Percentiles rank a stretch among this genome's conserved stretches.
These are phyloP conservation scores for Aspergillus sclerotiicarbonarius DNA, from an alignment of 495 filamentous ascomycete genomes.

Conservation along the genomic window DNA sequence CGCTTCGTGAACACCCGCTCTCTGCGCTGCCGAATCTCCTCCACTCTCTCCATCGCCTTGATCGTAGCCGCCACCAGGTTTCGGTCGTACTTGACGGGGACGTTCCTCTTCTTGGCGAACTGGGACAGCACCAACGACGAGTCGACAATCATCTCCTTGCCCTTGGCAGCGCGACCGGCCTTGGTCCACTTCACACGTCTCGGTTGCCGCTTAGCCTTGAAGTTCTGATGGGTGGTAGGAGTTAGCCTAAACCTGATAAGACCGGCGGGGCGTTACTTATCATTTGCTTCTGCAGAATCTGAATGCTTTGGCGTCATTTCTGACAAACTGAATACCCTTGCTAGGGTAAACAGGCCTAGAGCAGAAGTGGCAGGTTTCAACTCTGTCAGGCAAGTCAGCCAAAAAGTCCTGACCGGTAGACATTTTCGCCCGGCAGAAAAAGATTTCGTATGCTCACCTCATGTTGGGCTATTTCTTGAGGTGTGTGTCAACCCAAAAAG, in stretches of 20 bases:
- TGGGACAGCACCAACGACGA: conserved; percentile 84
- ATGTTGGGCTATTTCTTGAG: conserved; percentile 23
- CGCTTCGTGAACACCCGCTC: conserved; percentile 91
- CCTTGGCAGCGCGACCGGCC: conserved; percentile 64
- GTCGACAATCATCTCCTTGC: conserved; percentile 95
- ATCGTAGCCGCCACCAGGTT: conserved; percentile 83
- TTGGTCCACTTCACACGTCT: conserved; percentile 87
- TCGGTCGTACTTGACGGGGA: conserved; percentile 92
- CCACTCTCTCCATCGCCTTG: conserved; percentile 85
- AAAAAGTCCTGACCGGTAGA: neutral
- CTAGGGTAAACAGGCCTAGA: conserved; percentile 75
- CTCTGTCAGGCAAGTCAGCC: conserved; percentile 35
- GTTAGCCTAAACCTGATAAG: neutral
- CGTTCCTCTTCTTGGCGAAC: conserved; percentile 89
- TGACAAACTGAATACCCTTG: conserved; percentile 85
- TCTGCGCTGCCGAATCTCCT: conserved; percentile 77
- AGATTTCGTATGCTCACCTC: conserved; percentile 25
- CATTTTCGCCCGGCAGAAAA: neutral
- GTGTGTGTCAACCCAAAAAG: neutral
- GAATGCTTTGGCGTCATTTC: conserved; percentile 35
- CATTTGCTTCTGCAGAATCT: conserved; percentile 83
- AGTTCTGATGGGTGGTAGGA: conserved; percentile 70
- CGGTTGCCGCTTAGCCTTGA: conserved; percentile 97
- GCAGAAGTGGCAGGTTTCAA: conserved; percentile 93
- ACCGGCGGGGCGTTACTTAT: neutral